Evolutionary conservation across 345 rosid species (phyloP), one percentile per base, ranked within the genome.

Genomic region (Salix udensis): DNA sequence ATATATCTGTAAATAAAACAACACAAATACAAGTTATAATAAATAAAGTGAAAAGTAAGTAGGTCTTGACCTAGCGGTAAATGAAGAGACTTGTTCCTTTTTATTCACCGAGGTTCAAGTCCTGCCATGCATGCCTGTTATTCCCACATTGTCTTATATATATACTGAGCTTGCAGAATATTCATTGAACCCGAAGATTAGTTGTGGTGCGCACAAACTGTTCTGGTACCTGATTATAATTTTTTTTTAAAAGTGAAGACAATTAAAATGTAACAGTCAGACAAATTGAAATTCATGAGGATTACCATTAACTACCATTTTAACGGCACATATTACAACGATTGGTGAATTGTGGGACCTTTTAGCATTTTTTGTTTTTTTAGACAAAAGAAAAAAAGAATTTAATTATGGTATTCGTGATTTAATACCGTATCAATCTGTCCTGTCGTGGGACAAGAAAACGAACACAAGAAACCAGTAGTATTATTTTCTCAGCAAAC

Each of bases 71-170:
- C 31, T 30, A 30, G 0, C 4, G 4, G 31, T 30, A 30, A 30
- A 30, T 30, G 4, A 30, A 30, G 4, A 0, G 31, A 30, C 31
- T 30, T 30, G 0, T 30, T 30, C 3, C 3, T 30, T 30, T 0
- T 2, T 30, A 0, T 30, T 30, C 3, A 30, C 0, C 3, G 31
- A 30, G 31, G 31, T 30, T 30, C 0, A 30, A 30, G 31, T 30
- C 2, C 3, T 2, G 31, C 0, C 31, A 30, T 30, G 31, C 0
- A 30, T 2, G 31, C 31, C 0, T 30, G 3, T 30, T 30, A 30
- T 30, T 0, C 4, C 0, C 0, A 0, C 0, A 2, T 4, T 30
- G 0, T 30, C 31, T 30, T 30, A 30, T 30, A 30, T 3, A 30
- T 30, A 0, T 30, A 3, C 0, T 30, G 31, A 30, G 4, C 0